These are phyloP conservation scores for Bocquillonia castaneifolia DNA, from an alignment of 441 rosid genomes.

Conservation along the genomic window DNA sequence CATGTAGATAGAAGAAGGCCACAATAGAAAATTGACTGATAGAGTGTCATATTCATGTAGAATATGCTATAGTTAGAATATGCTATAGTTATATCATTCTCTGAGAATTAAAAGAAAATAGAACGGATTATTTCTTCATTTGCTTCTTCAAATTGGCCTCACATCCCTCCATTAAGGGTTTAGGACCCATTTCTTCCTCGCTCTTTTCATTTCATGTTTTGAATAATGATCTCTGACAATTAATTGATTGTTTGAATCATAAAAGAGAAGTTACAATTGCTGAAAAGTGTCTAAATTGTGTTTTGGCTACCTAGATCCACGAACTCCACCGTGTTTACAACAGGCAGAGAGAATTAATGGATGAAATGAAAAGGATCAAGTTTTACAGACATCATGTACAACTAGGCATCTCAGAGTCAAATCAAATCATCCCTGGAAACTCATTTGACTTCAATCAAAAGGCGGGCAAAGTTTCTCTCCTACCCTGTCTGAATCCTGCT, in stretches of 20 bases:
- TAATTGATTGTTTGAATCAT: background rate
- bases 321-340: slow-evolving; percentile 64
- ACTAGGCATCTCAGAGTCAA: slow-evolving; percentile 22
- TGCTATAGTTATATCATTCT: too few relatives aligned
- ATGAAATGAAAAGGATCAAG: slow-evolving; percentile 38
- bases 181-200: background rate
- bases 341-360: slow-evolving; percentile 58
- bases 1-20: background rate
- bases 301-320: slow-evolving; percentile 37
- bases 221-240: slow-evolving; percentile 9
- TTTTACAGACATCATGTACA: slow-evolving; percentile 21
- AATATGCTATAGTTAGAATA: background rate
- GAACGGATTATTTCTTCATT: background rate
- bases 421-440: slow-evolving; percentile 23
- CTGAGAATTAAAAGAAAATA: too few relatives aligned
- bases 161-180: background rate
- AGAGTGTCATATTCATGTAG: background rate
- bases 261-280: background rate
- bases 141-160: background rate
- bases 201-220: background rate
- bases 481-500: slow-evolving; percentile 25
- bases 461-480: slow-evolving; percentile 8
- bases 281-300: slow-evolving; percentile 19
- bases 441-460: slow-evolving; percentile 19
- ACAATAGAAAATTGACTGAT: background rate